Conservation (phyloP, 805 yeast genomes). For the Pichia gijzeniarum region DNA sequence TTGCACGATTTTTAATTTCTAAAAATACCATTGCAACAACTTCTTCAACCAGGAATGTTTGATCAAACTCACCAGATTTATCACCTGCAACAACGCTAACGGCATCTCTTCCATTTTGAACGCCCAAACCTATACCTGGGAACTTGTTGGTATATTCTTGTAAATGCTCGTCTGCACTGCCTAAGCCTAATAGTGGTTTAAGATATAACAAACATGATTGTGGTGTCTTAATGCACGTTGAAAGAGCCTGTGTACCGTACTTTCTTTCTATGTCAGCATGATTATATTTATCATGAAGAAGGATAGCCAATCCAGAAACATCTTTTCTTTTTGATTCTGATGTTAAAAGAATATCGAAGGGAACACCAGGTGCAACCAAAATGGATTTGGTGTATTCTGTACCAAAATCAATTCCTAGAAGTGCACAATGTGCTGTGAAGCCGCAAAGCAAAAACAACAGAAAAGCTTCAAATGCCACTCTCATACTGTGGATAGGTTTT, state of each 20-base stretch:
- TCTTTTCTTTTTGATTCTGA: constrained; percentile 92
- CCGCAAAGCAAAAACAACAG: not conserved
- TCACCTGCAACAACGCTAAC: constrained; percentile 37
- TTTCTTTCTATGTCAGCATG: constrained; percentile 56
- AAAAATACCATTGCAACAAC: constrained; percentile 74
- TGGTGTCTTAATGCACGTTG: constrained; percentile 70
- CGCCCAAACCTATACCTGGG: constrained; percentile 51
- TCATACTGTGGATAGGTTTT: constrained; percentile 4
- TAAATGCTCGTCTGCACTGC: constrained; percentile 41
- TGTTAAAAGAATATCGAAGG: constrained; percentile 81
- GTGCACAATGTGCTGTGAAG: constrained; percentile 40
- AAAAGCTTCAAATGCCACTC: not conserved
- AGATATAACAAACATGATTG: constrained; percentile 55
- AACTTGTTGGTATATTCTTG: constrained; percentile 45
- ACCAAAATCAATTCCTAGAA: constrained; percentile 86
- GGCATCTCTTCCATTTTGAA: constrained; percentile 38
- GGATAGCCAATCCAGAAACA: constrained; percentile 64
- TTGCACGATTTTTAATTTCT: constrained; percentile 61
- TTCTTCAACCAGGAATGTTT: constrained; percentile 58
- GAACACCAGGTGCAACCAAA: constrained; percentile 83
- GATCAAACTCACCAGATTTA: constrained; percentile 28
- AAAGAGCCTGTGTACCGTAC: constrained; percentile 70
- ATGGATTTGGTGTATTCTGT: constrained; percentile 82
- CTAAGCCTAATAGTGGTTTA: constrained; percentile 66
- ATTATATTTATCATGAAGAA: constrained; percentile 4